Conservation (phyloP, 352 stramenopile species). For the Phytophthora quininea region DNA sequence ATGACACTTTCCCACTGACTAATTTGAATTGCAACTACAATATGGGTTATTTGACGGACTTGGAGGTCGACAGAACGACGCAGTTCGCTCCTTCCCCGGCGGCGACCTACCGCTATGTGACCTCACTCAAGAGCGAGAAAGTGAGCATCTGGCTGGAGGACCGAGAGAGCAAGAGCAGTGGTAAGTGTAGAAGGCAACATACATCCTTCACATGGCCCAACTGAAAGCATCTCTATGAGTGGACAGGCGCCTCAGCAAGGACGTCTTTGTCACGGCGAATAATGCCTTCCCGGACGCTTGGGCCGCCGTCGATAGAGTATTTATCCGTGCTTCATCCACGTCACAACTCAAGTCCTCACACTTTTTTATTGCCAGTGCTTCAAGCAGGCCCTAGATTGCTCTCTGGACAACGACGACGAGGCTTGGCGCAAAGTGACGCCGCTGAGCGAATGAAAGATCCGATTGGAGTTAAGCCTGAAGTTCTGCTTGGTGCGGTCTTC, state of each 20-base stretch:
- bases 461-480: slow-evolving; percentile 19
- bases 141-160: slow-evolving; percentile 23
- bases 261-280: too few species aligned
- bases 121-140: slow-evolving; percentile 11
- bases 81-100: not conserved
- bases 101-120: slow-evolving; percentile 9
- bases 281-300: too few species aligned
- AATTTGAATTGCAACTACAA: too few species aligned
- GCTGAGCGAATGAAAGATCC: not conserved
- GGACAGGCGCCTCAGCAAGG: not conserved
- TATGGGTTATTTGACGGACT: not conserved
- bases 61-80: slow-evolving; percentile 9
- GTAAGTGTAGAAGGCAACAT: not conserved
- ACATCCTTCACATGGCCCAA: too few species aligned
- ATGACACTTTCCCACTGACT: too few species aligned
- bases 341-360: not conserved
- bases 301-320: too few species aligned
- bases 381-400: slow-evolving; percentile 14
- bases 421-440: slow-evolving; percentile 2
- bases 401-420: slow-evolving; percentile 1
- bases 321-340: too few species aligned
- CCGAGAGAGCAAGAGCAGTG: slow-evolving; percentile 19
- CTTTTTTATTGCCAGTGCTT: slow-evolving; percentile 14
- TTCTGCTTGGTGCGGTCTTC: slow-evolving; percentile 11
- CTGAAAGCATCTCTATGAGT: not conserved